These are phyloP conservation scores for Pyricularia pennisetigena DNA, from an alignment of 2,329 filamentous ascomycete species.

Conservation along the genomic window DNA sequence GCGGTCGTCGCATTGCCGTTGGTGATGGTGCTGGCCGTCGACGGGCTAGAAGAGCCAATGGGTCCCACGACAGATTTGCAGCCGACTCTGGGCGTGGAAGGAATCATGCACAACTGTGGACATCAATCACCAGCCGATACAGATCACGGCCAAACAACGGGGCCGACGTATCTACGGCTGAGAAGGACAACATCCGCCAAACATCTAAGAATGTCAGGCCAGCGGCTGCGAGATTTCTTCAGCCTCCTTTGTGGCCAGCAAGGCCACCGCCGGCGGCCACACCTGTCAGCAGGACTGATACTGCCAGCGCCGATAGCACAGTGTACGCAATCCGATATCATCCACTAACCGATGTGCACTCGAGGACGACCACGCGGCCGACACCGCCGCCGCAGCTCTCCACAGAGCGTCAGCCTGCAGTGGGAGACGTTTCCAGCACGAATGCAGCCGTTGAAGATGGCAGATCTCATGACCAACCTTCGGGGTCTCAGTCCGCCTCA, in stretches of 20 bases:
- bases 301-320: conserved; percentile 53
- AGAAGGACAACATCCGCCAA: background rate
- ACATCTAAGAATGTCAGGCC: conserved; percentile 14
- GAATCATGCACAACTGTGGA: conserved; percentile 8
- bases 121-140: conserved; percentile 28
- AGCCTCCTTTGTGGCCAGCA: conserved; percentile 44
- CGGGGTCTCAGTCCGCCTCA: background rate
- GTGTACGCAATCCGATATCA: conserved; percentile 55
- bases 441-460: background rate
- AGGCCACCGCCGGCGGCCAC: conserved; percentile 45
- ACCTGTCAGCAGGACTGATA: conserved; percentile 51
- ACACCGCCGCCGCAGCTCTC: conserved; percentile 10
- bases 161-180: conserved; percentile 6
- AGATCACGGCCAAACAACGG: conserved; percentile 16
- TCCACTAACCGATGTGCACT: conserved; percentile 40
- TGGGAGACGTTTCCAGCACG: background rate
- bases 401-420: background rate
- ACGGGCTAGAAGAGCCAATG: conserved; percentile 6
- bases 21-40: background rate
- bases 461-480: background rate
- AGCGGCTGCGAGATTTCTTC: conserved; percentile 23
- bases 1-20: conserved; percentile 6
- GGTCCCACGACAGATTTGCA: background rate
- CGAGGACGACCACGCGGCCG: conserved; percentile 32
- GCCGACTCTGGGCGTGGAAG: background rate